These are phyloP conservation scores for Mycosphaerella sp. DNA, from an alignment of 2,329 filamentous ascomycete species.

Conservation along the genomic window DNA sequence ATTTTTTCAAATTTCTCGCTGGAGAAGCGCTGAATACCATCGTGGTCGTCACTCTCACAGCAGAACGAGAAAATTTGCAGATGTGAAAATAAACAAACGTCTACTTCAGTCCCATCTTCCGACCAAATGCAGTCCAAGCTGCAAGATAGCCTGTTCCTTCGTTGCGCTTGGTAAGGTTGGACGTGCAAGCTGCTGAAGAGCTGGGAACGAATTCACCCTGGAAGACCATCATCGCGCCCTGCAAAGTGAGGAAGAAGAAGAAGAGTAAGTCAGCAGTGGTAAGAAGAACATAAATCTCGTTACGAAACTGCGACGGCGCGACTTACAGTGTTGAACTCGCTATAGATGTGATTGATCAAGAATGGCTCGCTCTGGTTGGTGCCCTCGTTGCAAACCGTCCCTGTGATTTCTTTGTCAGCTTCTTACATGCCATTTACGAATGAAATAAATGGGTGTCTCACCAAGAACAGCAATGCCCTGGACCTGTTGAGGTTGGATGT, in stretches of 20 bases:
- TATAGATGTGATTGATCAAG: conserved; percentile 25
- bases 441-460: not conserved
- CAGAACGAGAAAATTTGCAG: too few species aligned
- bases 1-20: too few species aligned
- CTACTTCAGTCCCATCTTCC: not conserved
- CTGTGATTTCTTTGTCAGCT: not conserved
- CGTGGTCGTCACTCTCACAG: too few species aligned
- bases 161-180: not conserved
- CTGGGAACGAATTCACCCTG: conserved; percentile 2
- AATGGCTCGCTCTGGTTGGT: conserved; percentile 15
- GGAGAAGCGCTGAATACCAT: too few species aligned
- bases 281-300: too few species aligned
- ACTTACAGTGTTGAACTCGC: conserved; percentile 26
- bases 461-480: conserved; percentile 24
- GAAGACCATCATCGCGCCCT: conserved; percentile 13
- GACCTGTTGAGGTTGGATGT: conserved; percentile 21
- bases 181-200: not conserved
- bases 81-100: not conserved
- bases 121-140: not conserved
- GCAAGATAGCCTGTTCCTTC: not conserved
- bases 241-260: not conserved
- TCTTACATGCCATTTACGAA: not conserved
- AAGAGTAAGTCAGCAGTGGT: not conserved
- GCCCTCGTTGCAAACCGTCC: conserved; percentile 7
- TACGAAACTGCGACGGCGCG: not conserved